phyloP scores from a whole-genome alignment of 768 basidiomycete genomes.

The Dioszegia crocea region DNA sequence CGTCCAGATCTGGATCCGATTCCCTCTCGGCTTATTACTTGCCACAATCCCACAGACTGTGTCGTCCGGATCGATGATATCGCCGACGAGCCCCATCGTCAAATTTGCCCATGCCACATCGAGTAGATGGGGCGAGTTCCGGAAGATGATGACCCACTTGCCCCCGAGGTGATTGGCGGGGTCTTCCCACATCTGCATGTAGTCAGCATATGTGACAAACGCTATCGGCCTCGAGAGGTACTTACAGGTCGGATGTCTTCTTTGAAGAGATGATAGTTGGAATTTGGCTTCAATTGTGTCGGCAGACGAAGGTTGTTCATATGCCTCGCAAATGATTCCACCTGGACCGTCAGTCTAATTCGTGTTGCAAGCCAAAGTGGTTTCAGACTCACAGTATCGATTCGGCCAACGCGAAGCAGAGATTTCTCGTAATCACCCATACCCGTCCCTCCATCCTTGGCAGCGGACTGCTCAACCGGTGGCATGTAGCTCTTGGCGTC shows the following conservation, averaged over 20 bases:
- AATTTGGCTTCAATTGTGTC: conserved; percentile 78
- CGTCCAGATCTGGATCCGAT: conserved; percentile 89
- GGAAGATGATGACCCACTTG: conserved; percentile 93
- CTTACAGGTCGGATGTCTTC: conserved; percentile 37
- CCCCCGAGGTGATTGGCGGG: conserved; percentile 84
- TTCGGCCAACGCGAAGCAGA: conserved; percentile 78
- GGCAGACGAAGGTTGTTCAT: conserved; percentile 53
- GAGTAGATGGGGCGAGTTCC: conserved; percentile 65
- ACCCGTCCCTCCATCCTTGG: conserved; percentile 47
- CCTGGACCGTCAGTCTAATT: conserved; percentile 15
- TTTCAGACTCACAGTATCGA: conserved; percentile 61
- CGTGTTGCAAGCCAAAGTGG: not conserved
- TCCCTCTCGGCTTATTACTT: conserved; percentile 76
- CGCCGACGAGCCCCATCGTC: conserved; percentile 84
- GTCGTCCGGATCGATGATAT: conserved; percentile 64
- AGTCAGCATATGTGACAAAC: not conserved
- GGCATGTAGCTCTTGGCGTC: conserved; percentile 68
- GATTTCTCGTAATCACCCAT: conserved; percentile 55
- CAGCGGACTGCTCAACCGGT: conserved; percentile 54
- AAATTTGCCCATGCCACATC: conserved; percentile 89
- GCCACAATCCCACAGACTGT: conserved; percentile 73
- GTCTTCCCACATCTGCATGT: conserved; percentile 81
- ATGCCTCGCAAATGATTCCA: conserved; percentile 41
- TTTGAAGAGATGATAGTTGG: conserved; percentile 95
- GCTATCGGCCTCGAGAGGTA: not conserved